Evolutionary conservation across 2,329 filamentous ascomycete species (phyloP).

Genomic region (Thielaviopsis populi): DNA sequence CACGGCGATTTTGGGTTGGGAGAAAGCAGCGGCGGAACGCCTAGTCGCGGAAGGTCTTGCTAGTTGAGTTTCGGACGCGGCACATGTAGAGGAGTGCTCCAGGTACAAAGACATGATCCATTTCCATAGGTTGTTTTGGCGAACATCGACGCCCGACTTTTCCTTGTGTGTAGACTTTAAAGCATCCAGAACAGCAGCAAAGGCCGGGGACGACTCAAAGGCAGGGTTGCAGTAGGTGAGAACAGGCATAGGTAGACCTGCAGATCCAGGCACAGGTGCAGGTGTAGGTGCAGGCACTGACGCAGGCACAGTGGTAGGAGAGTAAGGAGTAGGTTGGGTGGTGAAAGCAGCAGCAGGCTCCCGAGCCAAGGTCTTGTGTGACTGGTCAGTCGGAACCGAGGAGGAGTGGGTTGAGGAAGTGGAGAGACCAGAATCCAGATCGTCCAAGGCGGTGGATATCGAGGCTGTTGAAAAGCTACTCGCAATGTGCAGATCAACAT

Average conservation of each 20-base stretch:
- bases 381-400: neutral
- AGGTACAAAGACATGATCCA: conserved; percentile 23
- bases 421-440: conserved; percentile 13
- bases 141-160: conserved; percentile 18
- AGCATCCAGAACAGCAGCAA: conserved; percentile 22
- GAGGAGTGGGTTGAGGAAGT: conserved; percentile 8
- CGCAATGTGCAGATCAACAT: neutral
- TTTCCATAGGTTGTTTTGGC: conserved; percentile 26
- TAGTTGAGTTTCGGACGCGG: neutral
- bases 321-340: neutral
- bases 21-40: conserved; percentile 17
- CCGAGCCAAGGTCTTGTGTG: neutral
- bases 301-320: neutral
- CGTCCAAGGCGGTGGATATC: conserved; percentile 7
- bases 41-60: neutral
- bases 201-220: conserved; percentile 22
- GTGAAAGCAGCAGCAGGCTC: neutral
- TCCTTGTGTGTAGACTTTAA: neutral
- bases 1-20: conserved; percentile 15
- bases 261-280: neutral
- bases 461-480: conserved; percentile 7
- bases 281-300: neutral
- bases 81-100: neutral
- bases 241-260: neutral
- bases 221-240: conserved; percentile 27